These are phyloP conservation scores for Tolypocladium endophyticum DNA, from an alignment of 2,329 filamentous ascomycete genomes.

Conservation along the genomic window DNA sequence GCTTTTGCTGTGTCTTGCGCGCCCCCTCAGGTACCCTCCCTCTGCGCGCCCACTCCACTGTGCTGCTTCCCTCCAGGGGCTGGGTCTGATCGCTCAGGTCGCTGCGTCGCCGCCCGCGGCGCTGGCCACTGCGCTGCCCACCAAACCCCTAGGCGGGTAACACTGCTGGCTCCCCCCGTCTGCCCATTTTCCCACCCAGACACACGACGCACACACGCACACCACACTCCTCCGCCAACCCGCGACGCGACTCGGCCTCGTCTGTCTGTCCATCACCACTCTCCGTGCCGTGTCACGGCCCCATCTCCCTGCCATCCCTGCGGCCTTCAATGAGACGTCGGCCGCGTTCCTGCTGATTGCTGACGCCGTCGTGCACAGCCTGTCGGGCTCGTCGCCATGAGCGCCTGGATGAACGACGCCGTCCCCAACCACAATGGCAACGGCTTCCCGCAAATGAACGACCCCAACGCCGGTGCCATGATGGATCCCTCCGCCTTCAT, in stretches of 20 bases:
- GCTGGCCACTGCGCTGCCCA: constrained; percentile 4
- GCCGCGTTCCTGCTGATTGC: constrained; percentile 28
- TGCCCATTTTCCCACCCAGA: constrained; percentile 19
- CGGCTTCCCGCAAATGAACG: constrained; percentile 54
- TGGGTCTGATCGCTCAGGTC: background rate
- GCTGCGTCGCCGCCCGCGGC: background rate
- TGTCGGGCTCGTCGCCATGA: constrained; percentile 48
- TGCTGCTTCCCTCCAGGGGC: background rate
- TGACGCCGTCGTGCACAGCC: constrained; percentile 32
- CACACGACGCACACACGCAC: constrained; percentile 13
- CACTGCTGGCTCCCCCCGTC: background rate
- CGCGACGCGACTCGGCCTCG: constrained; percentile 29
- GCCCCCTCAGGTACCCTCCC: background rate
- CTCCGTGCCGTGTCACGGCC: constrained; percentile 34
- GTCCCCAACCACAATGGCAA: constrained; percentile 61
- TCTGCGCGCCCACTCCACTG: background rate
- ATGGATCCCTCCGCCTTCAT: constrained; percentile 58
- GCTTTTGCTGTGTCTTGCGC: background rate
- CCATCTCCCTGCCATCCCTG: constrained; percentile 29
- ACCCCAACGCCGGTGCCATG: constrained; percentile 48
- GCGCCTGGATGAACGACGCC: constrained; percentile 63
- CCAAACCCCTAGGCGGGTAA: background rate
- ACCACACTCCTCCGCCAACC: constrained; percentile 25
- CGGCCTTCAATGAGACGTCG: constrained; percentile 29
- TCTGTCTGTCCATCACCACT: constrained; percentile 24